Base-by-base conservation (phyloP, 495 filamentous ascomycete species). In the Opeltia flavorubescens region DNA sequence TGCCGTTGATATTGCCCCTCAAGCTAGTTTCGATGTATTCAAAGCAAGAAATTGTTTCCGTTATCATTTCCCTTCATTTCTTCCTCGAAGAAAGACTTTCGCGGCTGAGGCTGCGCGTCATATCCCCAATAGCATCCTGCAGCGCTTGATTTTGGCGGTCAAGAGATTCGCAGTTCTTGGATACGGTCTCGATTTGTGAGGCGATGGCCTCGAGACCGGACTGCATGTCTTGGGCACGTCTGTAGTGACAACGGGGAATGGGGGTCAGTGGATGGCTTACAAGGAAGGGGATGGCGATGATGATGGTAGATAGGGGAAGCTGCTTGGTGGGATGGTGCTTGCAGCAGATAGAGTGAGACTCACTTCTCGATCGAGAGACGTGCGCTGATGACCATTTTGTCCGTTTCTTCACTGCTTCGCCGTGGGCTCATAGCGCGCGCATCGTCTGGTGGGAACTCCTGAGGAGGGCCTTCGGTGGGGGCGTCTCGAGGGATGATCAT, bases 351-450 rank as follows among this genome's bases (percentile, higher is more conserved):
- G n/a, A 36, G 28, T 39, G 13, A 30, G 47, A 55, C 69, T 55
- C 49, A 75, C 72, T 67, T 76, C 52, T 83, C 76, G 50, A 84
- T 62, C 21, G 76, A 72, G 52, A 74, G 63, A 39, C 80, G 72
- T 39, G 88, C 86, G 54, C 89, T 84, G 57, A 83, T 77, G 43
- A 86, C 80, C 67, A 98, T 72, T 53, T 75, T 75, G 55, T 94
- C 84, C 25, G 94, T 68, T 55, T 98, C 89, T 42, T 86, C 86
- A 48, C 79, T 93, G 53, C 84, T 93, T 54, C 89, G 73, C 50
- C 89, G 75, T 1, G 91, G 91, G 62, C 87, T 94, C 91, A 98
- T 98, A 34, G 86, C 81, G 47, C 89, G 70, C 31, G 89, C 88
- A 60, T 95, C 91, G 61, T 87, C 81, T 2, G 83, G 83, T 17